Evolutionary conservation across 768 basidiomycete species (phyloP).

Genomic region (Mycena amicta): DNA sequence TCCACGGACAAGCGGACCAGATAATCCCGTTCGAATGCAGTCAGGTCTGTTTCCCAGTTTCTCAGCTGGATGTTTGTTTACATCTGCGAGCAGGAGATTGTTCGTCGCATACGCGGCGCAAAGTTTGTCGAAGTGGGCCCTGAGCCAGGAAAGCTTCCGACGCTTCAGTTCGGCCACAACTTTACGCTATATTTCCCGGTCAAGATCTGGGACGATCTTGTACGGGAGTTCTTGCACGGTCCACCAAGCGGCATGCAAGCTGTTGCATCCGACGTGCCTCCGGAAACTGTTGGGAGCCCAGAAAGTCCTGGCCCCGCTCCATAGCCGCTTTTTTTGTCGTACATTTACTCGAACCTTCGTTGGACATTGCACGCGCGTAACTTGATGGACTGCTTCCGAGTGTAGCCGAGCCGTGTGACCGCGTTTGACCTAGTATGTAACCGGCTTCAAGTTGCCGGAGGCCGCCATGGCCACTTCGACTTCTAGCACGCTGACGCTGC

Average conservation of each 20-base stretch:
- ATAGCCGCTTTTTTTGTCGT: too few species aligned
- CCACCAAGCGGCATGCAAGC: not conserved
- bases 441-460: too few species aligned
- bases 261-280: too few species aligned
- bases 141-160: slow-evolving; percentile 36
- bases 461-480: slow-evolving; percentile 26
- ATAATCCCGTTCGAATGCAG: slow-evolving; percentile 38
- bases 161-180: slow-evolving; percentile 40
- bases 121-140: slow-evolving; percentile 32
- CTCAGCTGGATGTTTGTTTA: not conserved
- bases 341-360: too few species aligned
- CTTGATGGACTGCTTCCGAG: too few species aligned
- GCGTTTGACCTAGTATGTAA: too few species aligned
- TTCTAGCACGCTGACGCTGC: slow-evolving; percentile 27
- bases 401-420: too few species aligned
- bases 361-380: too few species aligned
- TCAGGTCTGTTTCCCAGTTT: slow-evolving; percentile 23
- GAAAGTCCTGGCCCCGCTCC: too few species aligned
- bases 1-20: slow-evolving; percentile 44
- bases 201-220: slow-evolving; percentile 36
- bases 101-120: slow-evolving; percentile 34
- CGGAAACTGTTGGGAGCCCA: too few species aligned
- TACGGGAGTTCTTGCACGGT: slow-evolving; percentile 36
- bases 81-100: slow-evolving; percentile 28
- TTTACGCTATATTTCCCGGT: slow-evolving; percentile 44